phyloP scores from a whole-genome alignment of 1,284 basidiomycete species.

The Leccinum fallax region DNA sequence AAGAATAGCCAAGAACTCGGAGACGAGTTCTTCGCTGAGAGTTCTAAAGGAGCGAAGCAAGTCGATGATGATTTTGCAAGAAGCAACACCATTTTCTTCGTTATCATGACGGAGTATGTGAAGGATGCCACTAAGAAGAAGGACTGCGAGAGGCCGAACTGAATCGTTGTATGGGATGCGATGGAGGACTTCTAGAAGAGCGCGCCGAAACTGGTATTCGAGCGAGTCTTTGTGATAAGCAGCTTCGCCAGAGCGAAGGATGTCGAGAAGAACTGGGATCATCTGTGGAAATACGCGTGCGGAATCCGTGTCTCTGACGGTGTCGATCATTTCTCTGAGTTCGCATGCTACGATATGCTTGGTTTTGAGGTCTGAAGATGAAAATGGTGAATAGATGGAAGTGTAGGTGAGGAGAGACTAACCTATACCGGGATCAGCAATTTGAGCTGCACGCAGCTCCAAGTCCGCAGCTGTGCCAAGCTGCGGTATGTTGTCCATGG shows the following conservation, averaged over 20 bases:
- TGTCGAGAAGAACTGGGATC: constrained; percentile 79
- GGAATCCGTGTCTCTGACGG: constrained; percentile 80
- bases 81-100: constrained; percentile 92
- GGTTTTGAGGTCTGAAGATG: constrained; percentile 63
- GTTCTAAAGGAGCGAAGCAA: constrained; percentile 67
- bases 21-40: constrained; percentile 78
- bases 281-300: constrained; percentile 70
- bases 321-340: constrained; percentile 87
- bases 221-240: constrained; percentile 77
- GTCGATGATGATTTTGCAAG: constrained; percentile 94
- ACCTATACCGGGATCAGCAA: constrained; percentile 76
- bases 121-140: constrained; percentile 80
- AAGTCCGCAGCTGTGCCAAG: constrained; percentile 59
- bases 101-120: constrained; percentile 88
- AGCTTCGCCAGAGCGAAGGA: constrained; percentile 77
- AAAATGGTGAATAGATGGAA: constrained; percentile 1
- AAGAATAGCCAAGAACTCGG: constrained; percentile 81
- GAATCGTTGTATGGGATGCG: constrained; percentile 85
- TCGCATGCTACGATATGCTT: constrained; percentile 76
- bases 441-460: constrained; percentile 66
- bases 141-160: constrained; percentile 53
- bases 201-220: constrained; percentile 87
- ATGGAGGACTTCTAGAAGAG: constrained; percentile 86
- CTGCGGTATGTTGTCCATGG: constrained; percentile 48
- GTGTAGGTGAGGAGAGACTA: constrained; percentile 18